These are phyloP conservation scores for Plasmodium chabaudi DNA, from an alignment of 169 alveolate genomes.

Conservation along the genomic window DNA sequence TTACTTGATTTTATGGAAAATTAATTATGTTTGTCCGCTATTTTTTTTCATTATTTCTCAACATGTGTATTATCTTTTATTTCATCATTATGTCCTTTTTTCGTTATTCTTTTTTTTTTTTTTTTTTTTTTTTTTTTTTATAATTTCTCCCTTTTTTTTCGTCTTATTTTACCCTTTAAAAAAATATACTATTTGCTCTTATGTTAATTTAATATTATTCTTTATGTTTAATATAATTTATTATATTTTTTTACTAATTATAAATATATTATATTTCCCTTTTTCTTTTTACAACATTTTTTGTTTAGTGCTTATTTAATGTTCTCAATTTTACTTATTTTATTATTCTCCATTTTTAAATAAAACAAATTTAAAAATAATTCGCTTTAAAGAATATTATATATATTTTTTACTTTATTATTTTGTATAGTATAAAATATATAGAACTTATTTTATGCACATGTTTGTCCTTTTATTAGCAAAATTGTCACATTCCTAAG, in stretches of 20 bases:
- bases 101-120: background rate
- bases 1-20: no score
- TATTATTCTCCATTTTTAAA: conserved; percentile 27
- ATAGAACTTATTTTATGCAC: no score
- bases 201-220: no score
- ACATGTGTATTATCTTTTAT: no score
- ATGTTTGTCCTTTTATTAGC: no score
- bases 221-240: no score
- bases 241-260: background rate
- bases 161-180: background rate
- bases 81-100: no score
- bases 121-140: background rate
- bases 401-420: background rate
- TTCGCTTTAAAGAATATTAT: conserved; percentile 48
- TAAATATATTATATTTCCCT: background rate
- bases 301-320: conserved; percentile 6
- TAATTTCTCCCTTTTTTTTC: background rate
- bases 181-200: no score
- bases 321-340: conserved; percentile 6
- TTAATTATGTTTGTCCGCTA: no score
- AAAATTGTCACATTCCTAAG: no score
- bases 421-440: background rate
- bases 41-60: no score
- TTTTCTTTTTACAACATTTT: background rate
- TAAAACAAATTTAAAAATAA: conserved; percentile 54